Evolutionary conservation across 225 moss, liverwort and hornwort genomes (phyloP).

Genomic region (Sphagnum tenellum): DNA sequence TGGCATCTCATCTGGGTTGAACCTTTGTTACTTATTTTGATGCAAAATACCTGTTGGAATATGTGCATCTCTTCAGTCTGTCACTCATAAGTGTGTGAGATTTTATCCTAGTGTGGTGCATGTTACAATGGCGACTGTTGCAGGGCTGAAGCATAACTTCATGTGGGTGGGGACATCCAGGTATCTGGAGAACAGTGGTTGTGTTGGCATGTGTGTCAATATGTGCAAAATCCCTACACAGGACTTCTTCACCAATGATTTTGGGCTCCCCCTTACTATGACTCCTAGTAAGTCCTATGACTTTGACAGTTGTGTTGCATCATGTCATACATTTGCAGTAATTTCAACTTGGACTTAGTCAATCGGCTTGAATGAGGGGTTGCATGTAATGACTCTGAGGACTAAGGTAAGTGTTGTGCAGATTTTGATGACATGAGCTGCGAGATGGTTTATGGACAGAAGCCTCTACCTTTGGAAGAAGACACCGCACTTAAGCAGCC

Average conservation of each 20-base stretch:
- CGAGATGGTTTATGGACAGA: slow-evolving; percentile 85
- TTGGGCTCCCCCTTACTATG: slow-evolving; percentile 92
- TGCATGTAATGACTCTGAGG: not conserved
- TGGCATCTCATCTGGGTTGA: too few species aligned
- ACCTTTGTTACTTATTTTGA: too few species aligned
- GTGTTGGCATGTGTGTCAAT: slow-evolving; percentile 98
- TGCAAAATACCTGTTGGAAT: too few species aligned
- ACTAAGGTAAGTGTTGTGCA: slow-evolving; percentile 4
- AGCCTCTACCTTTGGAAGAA: slow-evolving; percentile 49
- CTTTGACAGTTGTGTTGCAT: not conserved
- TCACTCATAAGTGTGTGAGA: too few species aligned
- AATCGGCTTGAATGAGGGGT: not conserved
- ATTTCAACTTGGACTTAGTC: too few species aligned
- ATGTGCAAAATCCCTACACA: slow-evolving; percentile 99
- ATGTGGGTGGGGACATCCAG: slow-evolving; percentile 19
- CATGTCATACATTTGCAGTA: not conserved
- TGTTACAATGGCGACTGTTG: too few species aligned
- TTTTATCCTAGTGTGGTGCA: too few species aligned
- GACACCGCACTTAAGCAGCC: slow-evolving; percentile 72
- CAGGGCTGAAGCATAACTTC: too few species aligned
- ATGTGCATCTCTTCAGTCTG: too few species aligned
- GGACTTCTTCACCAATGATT: slow-evolving; percentile 93
- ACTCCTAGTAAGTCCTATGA: slow-evolving; percentile 61
- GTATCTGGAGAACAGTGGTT: slow-evolving; percentile 86
- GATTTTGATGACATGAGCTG: slow-evolving; percentile 84